Percentiles rank a stretch among this genome's conserved stretches.
These are phyloP conservation scores for Papiliotrema nemorosa DNA, from an alignment of 1,284 basidiomycete genomes.

Conservation along the genomic window DNA sequence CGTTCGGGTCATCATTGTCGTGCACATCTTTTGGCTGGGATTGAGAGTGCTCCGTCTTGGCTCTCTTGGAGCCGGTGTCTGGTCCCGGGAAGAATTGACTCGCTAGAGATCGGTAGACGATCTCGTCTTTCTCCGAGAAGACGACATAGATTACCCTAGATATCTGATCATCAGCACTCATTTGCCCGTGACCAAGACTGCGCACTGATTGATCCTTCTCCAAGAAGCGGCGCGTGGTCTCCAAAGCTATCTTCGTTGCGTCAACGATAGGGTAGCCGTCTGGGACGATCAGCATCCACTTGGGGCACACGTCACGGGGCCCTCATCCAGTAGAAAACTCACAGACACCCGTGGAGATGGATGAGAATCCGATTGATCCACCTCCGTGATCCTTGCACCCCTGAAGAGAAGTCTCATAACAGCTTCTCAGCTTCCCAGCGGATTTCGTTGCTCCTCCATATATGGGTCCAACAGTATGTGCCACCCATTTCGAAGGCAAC, in stretches of 20 bases:
- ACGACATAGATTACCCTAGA: conserved; percentile 44
- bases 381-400: conserved; percentile 61
- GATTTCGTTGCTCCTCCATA: conserved; percentile 54
- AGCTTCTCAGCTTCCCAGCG: conserved; percentile 62
- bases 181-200: background rate
- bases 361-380: conserved; percentile 60
- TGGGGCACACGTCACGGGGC: background rate
- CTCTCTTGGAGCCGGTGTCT: background rate
- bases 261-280: conserved; percentile 48
- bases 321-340: no score
- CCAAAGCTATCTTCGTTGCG: conserved; percentile 41
- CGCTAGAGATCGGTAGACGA: conserved; percentile 31
- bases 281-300: conserved; percentile 7
- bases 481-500: conserved; percentile 62
- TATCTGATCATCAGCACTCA: conserved; percentile 24
- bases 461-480: conserved; percentile 88
- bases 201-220: conserved; percentile 26
- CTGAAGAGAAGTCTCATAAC: conserved; percentile 66
- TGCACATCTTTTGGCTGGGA: no score
- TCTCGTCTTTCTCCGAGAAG: conserved; percentile 39
- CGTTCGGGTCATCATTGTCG: no score
- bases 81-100: conserved; percentile 30
- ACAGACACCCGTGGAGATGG: conserved; percentile 42
- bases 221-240: conserved; percentile 35
- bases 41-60: background rate